These are phyloP conservation scores for Psilocybe azurescens DNA, from an alignment of 768 basidiomycete species.

Conservation along the genomic window DNA sequence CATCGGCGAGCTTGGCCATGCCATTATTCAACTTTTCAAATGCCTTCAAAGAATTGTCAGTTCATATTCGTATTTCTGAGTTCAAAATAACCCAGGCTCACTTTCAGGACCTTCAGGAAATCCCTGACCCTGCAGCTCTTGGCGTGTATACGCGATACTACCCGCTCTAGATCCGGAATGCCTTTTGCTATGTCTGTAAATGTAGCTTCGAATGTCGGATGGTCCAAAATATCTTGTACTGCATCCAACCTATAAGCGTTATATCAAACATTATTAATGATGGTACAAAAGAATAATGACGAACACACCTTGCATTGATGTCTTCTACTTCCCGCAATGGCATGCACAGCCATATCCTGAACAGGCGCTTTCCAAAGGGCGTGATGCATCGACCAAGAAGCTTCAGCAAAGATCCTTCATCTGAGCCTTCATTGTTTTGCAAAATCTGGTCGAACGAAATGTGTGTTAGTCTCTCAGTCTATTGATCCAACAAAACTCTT, in stretches of 20 bases:
- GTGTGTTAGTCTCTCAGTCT: background rate
- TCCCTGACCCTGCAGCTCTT: constrained; percentile 87
- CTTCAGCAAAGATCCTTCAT: constrained; percentile 87
- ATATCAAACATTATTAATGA: background rate
- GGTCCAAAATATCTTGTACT: constrained; percentile 86
- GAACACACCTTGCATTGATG: constrained; percentile 84
- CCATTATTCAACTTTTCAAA: constrained; percentile 79
- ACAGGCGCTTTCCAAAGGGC: constrained; percentile 94
- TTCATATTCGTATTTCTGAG: background rate
- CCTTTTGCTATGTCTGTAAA: constrained; percentile 82
- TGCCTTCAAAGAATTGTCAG: constrained; percentile 46
- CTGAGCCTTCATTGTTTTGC: constrained; percentile 91
- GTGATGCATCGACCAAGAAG: constrained; percentile 86
- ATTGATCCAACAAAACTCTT: background rate
- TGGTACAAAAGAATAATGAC: background rate
- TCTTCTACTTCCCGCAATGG: constrained; percentile 82
- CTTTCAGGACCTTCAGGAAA: constrained; percentile 83
- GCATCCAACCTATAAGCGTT: constrained; percentile 79
- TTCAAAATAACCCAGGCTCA: constrained; percentile 34
- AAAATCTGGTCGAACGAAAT: constrained; percentile 57
- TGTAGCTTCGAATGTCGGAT: constrained; percentile 75
- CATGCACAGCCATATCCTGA: constrained; percentile 96
- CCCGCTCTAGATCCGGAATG: constrained; percentile 90
- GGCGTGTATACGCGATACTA: constrained; percentile 94
- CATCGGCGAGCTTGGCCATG: constrained; percentile 62